Percentiles rank a stretch among this genome's conserved stretches.
Conservation (phyloP, 192 early-diverging fungal species). For the Haplosporangium gracile region DNA sequence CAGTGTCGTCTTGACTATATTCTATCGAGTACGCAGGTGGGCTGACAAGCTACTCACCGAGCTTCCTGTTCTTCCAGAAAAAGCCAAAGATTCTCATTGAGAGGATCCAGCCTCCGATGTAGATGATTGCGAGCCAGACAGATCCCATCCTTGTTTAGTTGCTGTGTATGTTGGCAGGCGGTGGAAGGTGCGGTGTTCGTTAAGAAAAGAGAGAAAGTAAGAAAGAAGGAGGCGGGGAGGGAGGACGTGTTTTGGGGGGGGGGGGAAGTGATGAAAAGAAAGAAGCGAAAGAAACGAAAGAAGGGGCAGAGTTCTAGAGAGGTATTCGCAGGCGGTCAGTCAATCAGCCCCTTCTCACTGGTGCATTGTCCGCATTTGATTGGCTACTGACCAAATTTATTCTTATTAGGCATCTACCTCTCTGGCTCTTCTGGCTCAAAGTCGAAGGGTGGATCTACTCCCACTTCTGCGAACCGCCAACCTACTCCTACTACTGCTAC, state of each 20-base stretch:
- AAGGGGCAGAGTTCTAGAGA: not conserved
- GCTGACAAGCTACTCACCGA: slow-evolving; percentile 22
- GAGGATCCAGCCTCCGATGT: slow-evolving; percentile 59
- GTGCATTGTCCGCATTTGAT: slow-evolving; percentile 52
- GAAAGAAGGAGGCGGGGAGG: not conserved
- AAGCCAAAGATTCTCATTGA: slow-evolving; percentile 57
- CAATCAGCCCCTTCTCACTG: not conserved
- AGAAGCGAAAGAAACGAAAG: not conserved
- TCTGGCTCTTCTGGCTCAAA: not conserved
- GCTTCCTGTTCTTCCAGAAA: slow-evolving; percentile 59
- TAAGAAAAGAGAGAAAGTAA: not conserved
- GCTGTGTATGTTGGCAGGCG: not conserved
- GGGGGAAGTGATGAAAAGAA: not conserved
- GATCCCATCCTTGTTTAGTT: slow-evolving; percentile 38
- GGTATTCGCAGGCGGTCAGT: not conserved
- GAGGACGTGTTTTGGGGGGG: not conserved
- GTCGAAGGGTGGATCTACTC: not conserved
- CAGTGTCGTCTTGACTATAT: too few relatives aligned
- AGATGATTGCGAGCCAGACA: slow-evolving; percentile 55
- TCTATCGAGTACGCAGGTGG: not conserved
- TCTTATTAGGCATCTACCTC: not conserved
- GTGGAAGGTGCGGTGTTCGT: slow-evolving; percentile 4
- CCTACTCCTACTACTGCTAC: not conserved
- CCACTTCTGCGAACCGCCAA: not conserved
- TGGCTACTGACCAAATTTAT: slow-evolving; percentile 24